phyloP scores from a whole-genome alignment of 148 eudicot species.

The Dianthus caryophyllus region DNA sequence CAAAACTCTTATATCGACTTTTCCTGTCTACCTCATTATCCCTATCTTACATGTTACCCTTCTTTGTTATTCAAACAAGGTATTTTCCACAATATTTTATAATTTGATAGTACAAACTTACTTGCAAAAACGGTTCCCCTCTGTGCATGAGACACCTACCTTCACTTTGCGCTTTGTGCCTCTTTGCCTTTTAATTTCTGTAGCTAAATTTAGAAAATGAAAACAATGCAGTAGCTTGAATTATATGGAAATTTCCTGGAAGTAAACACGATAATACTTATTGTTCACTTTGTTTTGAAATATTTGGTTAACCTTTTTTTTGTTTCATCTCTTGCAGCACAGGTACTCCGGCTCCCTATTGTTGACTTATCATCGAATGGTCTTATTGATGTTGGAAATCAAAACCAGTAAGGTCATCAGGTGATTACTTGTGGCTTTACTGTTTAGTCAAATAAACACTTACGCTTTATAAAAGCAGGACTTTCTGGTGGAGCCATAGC shows the following conservation, averaged over 20 bases:
- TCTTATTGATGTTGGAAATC: conserved; percentile 8
- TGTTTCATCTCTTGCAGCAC: conserved; percentile 25
- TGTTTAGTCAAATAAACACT: conserved; percentile 17
- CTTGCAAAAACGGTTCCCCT: too few species aligned
- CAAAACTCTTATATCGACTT: too few species aligned
- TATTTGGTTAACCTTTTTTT: conserved; percentile 3
- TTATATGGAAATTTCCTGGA: background rate
- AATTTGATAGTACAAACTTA: too few species aligned
- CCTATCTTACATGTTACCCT: too few species aligned
- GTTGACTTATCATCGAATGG: conserved; percentile 13
- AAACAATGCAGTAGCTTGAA: background rate
- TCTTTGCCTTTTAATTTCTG: too few species aligned
- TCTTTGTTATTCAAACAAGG: too few species aligned
- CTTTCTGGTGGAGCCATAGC: conserved; percentile 48
- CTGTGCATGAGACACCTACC: too few species aligned
- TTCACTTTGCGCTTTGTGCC: too few species aligned
- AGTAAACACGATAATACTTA: background rate
- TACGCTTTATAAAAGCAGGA: conserved; percentile 40
- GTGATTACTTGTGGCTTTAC: conserved; percentile 5
- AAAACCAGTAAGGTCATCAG: conserved; percentile 14
- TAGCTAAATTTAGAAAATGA: background rate
- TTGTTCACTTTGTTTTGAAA: background rate
- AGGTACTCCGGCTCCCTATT: conserved; percentile 22
- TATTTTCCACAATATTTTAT: too few species aligned
- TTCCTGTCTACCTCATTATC: too few species aligned